A percentile compares a stretch with the other conserved stretches of the same genome.
phyloP scores from a whole-genome alignment of 306 rosid species.

The Gillenia trifoliata region DNA sequence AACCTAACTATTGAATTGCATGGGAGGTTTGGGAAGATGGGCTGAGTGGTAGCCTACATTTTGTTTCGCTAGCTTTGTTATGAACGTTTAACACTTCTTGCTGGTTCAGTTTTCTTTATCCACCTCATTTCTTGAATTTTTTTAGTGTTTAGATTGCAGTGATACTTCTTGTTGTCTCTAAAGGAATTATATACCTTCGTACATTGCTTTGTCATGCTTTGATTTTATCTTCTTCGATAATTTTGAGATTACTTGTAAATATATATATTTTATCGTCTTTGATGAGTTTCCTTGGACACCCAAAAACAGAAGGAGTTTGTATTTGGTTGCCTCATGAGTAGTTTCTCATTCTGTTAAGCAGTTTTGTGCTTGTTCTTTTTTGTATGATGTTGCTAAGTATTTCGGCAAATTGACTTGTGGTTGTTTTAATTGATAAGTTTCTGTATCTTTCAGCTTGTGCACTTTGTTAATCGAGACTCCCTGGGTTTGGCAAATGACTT shows the following conservation, averaged over 20 bases:
- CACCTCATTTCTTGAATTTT: not conserved
- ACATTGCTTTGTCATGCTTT: not conserved
- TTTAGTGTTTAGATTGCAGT: not conserved
- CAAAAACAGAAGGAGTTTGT: not conserved
- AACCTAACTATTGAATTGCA: not conserved
- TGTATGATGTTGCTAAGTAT: constrained; percentile 3
- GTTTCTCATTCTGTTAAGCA: not conserved
- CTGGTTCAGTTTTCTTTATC: not conserved
- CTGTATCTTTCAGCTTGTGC: constrained; percentile 85
- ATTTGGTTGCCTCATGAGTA: not conserved
- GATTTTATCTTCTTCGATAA: not conserved
- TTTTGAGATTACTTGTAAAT: not conserved
- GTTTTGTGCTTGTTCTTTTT: constrained; percentile 2
- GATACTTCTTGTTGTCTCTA: not conserved
- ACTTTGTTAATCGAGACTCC: constrained; percentile 94
- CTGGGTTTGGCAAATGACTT: constrained; percentile 96
- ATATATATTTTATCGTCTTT: not conserved
- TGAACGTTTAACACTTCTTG: not conserved
- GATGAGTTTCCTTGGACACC: not conserved
- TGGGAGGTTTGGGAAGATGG: not conserved
- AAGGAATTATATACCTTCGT: not conserved
- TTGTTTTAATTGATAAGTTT: constrained; percentile 22
- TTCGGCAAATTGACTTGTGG: constrained; percentile 8
- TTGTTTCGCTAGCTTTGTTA: not conserved
- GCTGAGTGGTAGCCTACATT: not conserved